Conservation (phyloP, 73 alveolate genomes). For the Paramecium pentaurelia region DNA sequence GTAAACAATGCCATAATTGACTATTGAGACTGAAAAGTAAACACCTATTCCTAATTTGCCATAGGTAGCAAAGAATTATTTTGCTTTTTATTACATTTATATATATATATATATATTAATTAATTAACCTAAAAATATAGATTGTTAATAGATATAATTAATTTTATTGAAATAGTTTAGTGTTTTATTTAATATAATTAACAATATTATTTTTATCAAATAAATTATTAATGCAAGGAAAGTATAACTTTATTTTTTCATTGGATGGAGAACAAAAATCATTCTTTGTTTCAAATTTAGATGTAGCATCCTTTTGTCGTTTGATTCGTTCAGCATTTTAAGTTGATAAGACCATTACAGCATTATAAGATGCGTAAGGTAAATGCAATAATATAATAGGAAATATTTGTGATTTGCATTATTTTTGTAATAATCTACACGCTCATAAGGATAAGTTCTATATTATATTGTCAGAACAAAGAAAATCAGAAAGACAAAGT, state of each 20-base stretch:
- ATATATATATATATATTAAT: neutral
- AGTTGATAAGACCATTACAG: neutral
- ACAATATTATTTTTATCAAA: neutral
- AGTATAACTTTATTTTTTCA: neutral
- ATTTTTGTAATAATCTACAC: slow-evolving; percentile 2
- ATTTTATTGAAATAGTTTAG: neutral
- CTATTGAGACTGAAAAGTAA: neutral
- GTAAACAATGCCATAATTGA: neutral
- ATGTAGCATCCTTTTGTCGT: slow-evolving; percentile 18
- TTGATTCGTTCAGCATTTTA: slow-evolving; percentile 9
- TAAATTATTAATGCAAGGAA: neutral
- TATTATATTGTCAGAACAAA: neutral
- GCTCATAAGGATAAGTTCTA: neutral
- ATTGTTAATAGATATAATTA: neutral
- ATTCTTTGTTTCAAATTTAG: neutral
- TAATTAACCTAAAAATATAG: neutral
- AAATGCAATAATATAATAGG: neutral
- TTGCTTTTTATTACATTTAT: neutral
- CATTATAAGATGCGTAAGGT: slow-evolving; percentile 39
- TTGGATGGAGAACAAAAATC: slow-evolving; percentile 40
- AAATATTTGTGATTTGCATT: slow-evolving; percentile 5
- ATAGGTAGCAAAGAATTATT: neutral
- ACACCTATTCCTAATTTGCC: neutral
- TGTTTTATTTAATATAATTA: neutral
- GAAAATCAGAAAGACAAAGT: neutral